These are phyloP conservation scores for Ormosia emarginata DNA, from an alignment of 306 rosid genomes.

Conservation along the genomic window DNA sequence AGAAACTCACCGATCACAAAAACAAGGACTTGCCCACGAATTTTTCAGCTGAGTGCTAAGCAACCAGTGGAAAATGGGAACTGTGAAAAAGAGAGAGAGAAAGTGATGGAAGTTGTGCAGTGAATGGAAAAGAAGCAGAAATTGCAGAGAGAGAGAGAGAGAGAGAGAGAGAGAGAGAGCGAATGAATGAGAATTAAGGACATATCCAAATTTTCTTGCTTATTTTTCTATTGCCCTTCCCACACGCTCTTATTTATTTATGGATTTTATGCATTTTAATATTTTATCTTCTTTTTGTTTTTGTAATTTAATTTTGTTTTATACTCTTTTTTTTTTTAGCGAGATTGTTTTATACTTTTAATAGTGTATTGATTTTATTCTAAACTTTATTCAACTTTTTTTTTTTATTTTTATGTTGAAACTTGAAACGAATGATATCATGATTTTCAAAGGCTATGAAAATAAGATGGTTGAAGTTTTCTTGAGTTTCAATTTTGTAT, in stretches of 20 bases:
- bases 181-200: conserved; percentile 37
- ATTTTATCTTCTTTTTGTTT: background rate
- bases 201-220: background rate
- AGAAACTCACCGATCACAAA: conserved; percentile 50
- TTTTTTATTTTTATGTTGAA: no score
- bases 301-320: no score
- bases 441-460: no score
- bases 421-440: no score
- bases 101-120: conserved; percentile 43
- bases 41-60: conserved; percentile 20
- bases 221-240: background rate
- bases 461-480: no score
- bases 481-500: no score
- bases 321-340: no score
- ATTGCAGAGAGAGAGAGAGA: conserved; percentile 30
- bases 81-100: conserved; percentile 6
- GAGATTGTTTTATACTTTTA: no score
- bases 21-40: conserved; percentile 13
- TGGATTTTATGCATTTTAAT: background rate
- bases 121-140: conserved; percentile 30
- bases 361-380: no score
- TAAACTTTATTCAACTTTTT: no score
- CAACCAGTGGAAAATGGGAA: conserved; percentile 30
- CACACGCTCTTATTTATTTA: background rate
- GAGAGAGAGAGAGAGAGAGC: conserved; percentile 20